A percentile compares a stretch with the other conserved stretches of the same genome.
Conservation (phyloP, 2,329 filamentous ascomycete species). For the Blastomyces emzantsi region DNA sequence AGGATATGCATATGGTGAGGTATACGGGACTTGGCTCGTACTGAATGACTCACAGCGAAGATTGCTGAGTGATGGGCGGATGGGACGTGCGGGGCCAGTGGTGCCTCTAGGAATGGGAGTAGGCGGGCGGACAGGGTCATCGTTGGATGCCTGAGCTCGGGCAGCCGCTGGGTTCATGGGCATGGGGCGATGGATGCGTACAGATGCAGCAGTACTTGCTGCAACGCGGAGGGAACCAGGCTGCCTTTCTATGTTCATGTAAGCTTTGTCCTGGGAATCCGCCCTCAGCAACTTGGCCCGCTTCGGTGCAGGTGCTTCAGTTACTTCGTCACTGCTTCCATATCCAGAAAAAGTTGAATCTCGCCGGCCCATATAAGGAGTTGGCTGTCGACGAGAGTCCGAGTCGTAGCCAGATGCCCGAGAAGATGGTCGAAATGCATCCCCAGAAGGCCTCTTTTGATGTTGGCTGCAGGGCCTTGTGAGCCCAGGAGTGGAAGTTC, state of each 20-base stretch:
- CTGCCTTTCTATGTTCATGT: constrained; percentile 58
- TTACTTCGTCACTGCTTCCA: constrained; percentile 61
- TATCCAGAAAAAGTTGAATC: constrained; percentile 48
- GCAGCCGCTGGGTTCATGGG: constrained; percentile 34
- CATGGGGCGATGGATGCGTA: constrained; percentile 73
- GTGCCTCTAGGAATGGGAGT: constrained; percentile 34
- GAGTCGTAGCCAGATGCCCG: constrained; percentile 46
- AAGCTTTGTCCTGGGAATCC: constrained; percentile 59
- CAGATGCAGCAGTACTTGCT: constrained; percentile 79
- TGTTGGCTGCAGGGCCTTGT: constrained; percentile 20
- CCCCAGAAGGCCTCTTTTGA: constrained; percentile 26
- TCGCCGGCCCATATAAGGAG: constrained; percentile 23
- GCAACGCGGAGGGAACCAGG: constrained; percentile 79
- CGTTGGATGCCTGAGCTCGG: constrained; percentile 24
- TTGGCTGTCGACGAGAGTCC: constrained; percentile 24
- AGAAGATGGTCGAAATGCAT: constrained; percentile 51
- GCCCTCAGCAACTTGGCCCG: constrained; percentile 68
- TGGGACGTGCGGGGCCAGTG: constrained; percentile 25
- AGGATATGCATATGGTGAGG: constrained; percentile 26
- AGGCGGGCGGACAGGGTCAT: constrained; percentile 40
- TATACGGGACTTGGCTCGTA: constrained; percentile 35
- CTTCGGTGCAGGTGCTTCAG: constrained; percentile 58
- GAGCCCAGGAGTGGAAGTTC: constrained; percentile 31
- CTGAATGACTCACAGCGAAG: constrained; percentile 56
- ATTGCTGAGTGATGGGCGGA: constrained; percentile 37